Conservation (phyloP, 139 green algal genomes). For the Chlorella sp. region DNA sequence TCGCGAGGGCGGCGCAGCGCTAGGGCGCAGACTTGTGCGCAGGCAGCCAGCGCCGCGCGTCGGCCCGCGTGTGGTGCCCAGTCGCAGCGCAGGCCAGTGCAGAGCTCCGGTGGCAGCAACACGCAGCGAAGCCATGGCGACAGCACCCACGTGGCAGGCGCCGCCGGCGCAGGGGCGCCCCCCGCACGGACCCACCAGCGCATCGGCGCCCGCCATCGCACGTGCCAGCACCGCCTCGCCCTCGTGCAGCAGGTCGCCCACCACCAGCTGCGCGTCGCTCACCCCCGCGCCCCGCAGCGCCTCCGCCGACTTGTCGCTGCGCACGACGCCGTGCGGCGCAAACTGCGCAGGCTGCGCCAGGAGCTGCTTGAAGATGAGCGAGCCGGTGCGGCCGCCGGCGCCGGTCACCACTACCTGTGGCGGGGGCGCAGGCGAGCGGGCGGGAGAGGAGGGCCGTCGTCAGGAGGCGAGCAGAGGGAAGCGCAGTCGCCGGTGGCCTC, state of each 20-base stretch:
- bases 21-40: no score
- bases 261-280: conserved; percentile 34
- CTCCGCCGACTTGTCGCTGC: conserved; percentile 42
- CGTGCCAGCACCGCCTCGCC: conserved; percentile 10
- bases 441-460: no score
- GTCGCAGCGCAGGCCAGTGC: no score
- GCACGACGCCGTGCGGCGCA: conserved; percentile 49
- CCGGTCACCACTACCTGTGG: conserved; percentile 73
- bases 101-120: no score
- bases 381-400: conserved; percentile 68
- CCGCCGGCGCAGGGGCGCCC: no score
- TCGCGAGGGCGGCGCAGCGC: no score
- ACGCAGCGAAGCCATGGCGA: no score
- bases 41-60: no score
- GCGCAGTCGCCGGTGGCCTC: no score
- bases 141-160: no score
- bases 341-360: conserved; percentile 45
- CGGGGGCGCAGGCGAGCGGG: background rate
- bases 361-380: conserved; percentile 72
- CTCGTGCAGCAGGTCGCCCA: conserved; percentile 42
- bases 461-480: no score
- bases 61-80: no score
- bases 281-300: conserved; percentile 27
- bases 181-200: conserved; percentile 28
- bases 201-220: conserved; percentile 32